Percentiles rank a stretch among this genome's conserved stretches.
These are phyloP conservation scores for Mycosarcoma mackinlayi DNA, from an alignment of 1,284 basidiomycete species.

Conservation along the genomic window DNA sequence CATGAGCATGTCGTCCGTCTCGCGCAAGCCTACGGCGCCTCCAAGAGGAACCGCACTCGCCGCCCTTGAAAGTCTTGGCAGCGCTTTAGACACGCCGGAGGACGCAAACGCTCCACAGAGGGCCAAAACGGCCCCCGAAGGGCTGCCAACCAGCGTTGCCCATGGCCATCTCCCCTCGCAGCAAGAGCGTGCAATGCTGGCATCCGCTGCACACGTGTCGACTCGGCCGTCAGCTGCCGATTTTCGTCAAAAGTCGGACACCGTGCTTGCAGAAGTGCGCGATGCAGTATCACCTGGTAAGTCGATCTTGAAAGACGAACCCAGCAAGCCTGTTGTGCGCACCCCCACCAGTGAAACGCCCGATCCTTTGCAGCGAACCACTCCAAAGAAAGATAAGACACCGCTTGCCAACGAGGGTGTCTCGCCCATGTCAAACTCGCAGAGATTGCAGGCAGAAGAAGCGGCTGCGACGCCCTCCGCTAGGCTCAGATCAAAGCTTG, in stretches of 20 bases:
- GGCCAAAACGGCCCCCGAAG: conserved; percentile 36
- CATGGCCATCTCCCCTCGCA: conserved; percentile 20
- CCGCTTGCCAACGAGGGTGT: not conserved
- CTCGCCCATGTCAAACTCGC: conserved; percentile 9
- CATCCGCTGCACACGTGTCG: conserved; percentile 3
- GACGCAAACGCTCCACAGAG: conserved; percentile 27
- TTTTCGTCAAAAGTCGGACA: conserved; percentile 23
- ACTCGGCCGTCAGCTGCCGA: conserved; percentile 1
- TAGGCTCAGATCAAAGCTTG: conserved; percentile 22
- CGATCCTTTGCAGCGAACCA: conserved; percentile 27
- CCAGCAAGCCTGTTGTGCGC: conserved; percentile 17
- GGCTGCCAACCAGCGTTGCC: conserved; percentile 14
- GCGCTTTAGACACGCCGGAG: not conserved
- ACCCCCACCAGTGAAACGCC: conserved; percentile 26
- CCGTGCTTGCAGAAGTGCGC: conserved; percentile 3
- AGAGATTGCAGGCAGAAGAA: not conserved
- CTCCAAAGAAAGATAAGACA: conserved; percentile 6
- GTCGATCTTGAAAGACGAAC: conserved; percentile 23
- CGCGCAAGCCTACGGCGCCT: conserved; percentile 13
- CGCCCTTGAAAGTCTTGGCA: not conserved
- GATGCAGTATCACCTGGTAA: not conserved
- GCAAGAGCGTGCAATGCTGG: conserved; percentile 4
- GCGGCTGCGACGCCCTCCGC: conserved; percentile 2
- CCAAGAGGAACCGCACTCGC: not conserved
- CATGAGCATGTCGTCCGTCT: conserved; percentile 40